Conservation (phyloP, 106 monocot species). For the Gastrodia elata region DNA sequence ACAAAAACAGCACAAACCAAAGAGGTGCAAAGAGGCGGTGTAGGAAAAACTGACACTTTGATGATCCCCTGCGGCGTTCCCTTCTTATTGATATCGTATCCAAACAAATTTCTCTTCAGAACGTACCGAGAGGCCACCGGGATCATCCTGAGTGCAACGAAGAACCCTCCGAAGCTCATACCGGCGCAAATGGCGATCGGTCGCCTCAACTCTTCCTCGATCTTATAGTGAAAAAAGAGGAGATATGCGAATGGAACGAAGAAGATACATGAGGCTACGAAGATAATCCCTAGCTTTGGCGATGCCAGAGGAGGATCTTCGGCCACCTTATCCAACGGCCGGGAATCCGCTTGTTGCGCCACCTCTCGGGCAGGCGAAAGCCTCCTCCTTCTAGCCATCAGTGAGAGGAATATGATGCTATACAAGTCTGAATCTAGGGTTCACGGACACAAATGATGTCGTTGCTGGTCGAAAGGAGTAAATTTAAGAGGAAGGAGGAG, state of each 20-base stretch:
- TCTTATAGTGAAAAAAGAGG: slow-evolving; percentile 48
- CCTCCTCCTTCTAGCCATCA: slow-evolving; percentile 27
- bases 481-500: no score
- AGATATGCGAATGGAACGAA: slow-evolving; percentile 60
- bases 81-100: slow-evolving; percentile 93
- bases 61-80: slow-evolving; percentile 63
- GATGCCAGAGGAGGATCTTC: slow-evolving; percentile 34
- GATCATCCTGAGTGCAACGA: slow-evolving; percentile 42
- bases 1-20: not conserved
- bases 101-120: slow-evolving; percentile 62
- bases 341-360: slow-evolving; percentile 1
- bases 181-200: slow-evolving; percentile 57
- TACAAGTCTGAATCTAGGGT: no score
- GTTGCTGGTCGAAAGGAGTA: no score
- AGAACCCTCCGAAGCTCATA: slow-evolving; percentile 75
- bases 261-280: slow-evolving; percentile 23
- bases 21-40: not conserved
- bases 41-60: slow-evolving; percentile 65
- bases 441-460: no score
- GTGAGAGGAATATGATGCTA: not conserved
- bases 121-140: slow-evolving; percentile 79
- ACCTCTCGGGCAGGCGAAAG: not conserved
- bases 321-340: not conserved
- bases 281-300: slow-evolving; percentile 48
- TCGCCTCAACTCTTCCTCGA: slow-evolving; percentile 45